These are phyloP conservation scores for Breviolum minutum DNA, from an alignment of 73 alveolate species.

Conservation along the genomic window DNA sequence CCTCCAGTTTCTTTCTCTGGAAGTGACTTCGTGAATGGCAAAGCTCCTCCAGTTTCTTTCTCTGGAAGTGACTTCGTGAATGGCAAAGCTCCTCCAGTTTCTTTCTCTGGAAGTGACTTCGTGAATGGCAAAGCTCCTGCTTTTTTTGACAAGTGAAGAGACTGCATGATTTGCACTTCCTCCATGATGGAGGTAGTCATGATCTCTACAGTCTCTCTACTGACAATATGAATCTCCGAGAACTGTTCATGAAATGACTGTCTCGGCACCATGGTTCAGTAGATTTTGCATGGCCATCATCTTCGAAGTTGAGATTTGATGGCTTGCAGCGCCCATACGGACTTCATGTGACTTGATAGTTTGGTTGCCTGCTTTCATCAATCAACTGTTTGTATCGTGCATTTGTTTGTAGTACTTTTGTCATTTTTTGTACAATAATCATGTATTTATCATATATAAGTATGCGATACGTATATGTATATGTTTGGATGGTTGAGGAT, in stretches of 20 bases:
- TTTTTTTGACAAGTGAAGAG: not conserved
- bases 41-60: not conserved
- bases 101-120: not conserved
- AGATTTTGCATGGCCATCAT: too few relatives aligned
- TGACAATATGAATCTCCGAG: not conserved
- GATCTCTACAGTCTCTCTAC: too few relatives aligned
- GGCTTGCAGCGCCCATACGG: constrained; percentile 12
- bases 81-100: not conserved
- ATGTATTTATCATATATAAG: too few relatives aligned
- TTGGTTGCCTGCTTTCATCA: too few relatives aligned
- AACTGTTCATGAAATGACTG: not conserved
- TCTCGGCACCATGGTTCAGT: not conserved
- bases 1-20: not conserved
- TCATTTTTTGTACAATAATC: too few relatives aligned
- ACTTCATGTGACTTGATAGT: not conserved
- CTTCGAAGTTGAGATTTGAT: constrained; percentile 1
- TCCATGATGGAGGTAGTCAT: too few relatives aligned
- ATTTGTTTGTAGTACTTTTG: too few relatives aligned
- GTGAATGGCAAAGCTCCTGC: not conserved
- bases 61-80: not conserved
- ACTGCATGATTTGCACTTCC: not conserved
- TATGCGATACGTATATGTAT: too few relatives aligned
- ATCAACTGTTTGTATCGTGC: too few relatives aligned
- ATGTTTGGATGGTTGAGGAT: too few relatives aligned
- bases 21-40: not conserved